Evolutionary conservation across 2,329 filamentous ascomycete genomes (phyloP).

Genomic region (Hirsutella minnesotensis): DNA sequence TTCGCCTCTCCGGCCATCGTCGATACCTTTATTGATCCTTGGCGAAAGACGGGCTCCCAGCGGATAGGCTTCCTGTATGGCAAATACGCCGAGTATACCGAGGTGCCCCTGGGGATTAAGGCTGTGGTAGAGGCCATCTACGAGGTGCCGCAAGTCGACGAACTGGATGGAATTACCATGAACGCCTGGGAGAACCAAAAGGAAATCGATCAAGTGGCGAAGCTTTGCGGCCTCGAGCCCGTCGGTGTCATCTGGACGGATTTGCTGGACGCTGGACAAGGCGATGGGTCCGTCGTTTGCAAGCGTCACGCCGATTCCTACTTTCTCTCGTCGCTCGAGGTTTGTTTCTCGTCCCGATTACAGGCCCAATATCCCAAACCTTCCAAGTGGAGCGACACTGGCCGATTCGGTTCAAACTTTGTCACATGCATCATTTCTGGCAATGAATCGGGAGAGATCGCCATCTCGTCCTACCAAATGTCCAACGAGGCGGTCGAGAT

Average conservation of each 20-base stretch:
- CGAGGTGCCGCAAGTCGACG: conserved; percentile 83
- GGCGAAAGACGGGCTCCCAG: conserved; percentile 76
- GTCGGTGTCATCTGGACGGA: conserved; percentile 95
- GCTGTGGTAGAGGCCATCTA: conserved; percentile 96
- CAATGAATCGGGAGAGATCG: conserved; percentile 78
- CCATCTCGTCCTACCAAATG: conserved; percentile 84
- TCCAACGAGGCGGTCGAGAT: conserved; percentile 95
- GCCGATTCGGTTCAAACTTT: conserved; percentile 88
- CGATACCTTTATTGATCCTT: conserved; percentile 82
- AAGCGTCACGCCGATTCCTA: conserved; percentile 94
- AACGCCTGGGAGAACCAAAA: conserved; percentile 77
- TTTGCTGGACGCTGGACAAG: conserved; percentile 66
- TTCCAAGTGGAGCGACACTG: conserved; percentile 95
- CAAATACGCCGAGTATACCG: conserved; percentile 77
- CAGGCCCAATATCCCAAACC: conserved; percentile 82
- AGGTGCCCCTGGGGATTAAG: conserved; percentile 89
- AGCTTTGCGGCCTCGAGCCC: conserved; percentile 72
- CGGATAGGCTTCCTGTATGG: conserved; percentile 86
- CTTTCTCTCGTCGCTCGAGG: conserved; percentile 84
- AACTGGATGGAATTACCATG: conserved; percentile 77
- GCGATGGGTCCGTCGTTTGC: conserved; percentile 81
- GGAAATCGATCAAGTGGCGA: conserved; percentile 69
- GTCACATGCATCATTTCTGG: conserved; percentile 95
- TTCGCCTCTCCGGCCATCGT: conserved; percentile 78
- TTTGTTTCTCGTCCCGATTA: conserved; percentile 76